A percentile compares a stretch with the other conserved stretches of the same genome.
Conservation (phyloP, 768 basidiomycete genomes). For the Termitomyces sp. region DNA sequence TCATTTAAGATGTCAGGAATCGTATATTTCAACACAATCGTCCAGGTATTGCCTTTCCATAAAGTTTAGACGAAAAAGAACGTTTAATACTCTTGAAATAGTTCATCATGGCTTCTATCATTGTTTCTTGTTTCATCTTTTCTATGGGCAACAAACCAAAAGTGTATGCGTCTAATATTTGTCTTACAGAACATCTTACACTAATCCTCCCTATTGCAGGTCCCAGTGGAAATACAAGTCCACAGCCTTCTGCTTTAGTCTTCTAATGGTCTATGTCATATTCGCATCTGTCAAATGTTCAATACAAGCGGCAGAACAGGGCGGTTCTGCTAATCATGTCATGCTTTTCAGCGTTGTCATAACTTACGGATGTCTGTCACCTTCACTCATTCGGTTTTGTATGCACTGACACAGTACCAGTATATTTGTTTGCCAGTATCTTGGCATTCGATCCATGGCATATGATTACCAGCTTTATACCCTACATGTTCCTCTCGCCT, state of each 20-base stretch:
- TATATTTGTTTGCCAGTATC: constrained; percentile 72
- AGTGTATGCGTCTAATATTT: constrained; percentile 43
- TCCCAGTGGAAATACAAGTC: constrained; percentile 84
- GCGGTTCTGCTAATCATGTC: constrained; percentile 58
- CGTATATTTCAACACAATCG: constrained; percentile 66
- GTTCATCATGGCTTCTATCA: constrained; percentile 79
- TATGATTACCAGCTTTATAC: constrained; percentile 85
- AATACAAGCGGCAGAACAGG: constrained; percentile 61
- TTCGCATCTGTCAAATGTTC: constrained; percentile 80
- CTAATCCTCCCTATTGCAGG: constrained; percentile 26
- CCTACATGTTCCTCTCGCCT: constrained; percentile 84
- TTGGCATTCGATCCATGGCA: constrained; percentile 96
- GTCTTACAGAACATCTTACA: not conserved
- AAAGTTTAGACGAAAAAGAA: not conserved
- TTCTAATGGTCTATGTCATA: constrained; percentile 81
- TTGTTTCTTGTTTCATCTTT: constrained; percentile 88
- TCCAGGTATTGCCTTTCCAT: constrained; percentile 47
- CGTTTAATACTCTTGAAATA: constrained; percentile 21
- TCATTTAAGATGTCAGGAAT: constrained; percentile 63
- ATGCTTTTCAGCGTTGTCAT: constrained; percentile 86
- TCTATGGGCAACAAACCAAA: constrained; percentile 94
- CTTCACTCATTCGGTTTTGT: not conserved
- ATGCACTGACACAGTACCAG: constrained; percentile 25
- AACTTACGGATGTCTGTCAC: constrained; percentile 65
- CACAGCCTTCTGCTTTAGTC: constrained; percentile 65